These are phyloP conservation scores for Clarireedia monteithiana DNA, from an alignment of 2,329 filamentous ascomycete species.

Conservation along the genomic window DNA sequence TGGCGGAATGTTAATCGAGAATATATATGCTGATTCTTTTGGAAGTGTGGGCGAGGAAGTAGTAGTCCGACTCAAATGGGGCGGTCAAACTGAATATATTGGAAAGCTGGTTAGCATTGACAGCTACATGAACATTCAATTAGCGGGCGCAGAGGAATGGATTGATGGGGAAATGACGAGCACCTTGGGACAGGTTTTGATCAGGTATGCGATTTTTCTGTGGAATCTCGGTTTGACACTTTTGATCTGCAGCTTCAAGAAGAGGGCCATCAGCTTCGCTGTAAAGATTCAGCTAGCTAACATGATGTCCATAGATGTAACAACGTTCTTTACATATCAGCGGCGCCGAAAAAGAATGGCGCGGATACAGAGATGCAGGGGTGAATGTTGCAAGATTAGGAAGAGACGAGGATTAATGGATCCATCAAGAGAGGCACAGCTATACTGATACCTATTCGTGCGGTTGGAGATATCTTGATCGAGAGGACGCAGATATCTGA, in stretches of 20 bases:
- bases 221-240: too few species aligned
- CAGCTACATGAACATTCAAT: constrained; percentile 98
- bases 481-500: background rate
- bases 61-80: constrained; percentile 93
- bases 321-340: constrained; percentile 90
- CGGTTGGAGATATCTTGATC: background rate
- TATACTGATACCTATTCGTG: background rate
- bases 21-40: constrained; percentile 7
- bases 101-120: constrained; percentile 88
- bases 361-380: constrained; percentile 53
- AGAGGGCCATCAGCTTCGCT: background rate
- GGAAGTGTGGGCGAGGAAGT: constrained; percentile 80
- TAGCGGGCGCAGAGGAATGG: constrained; percentile 85
- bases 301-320: constrained; percentile 58
- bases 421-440: constrained; percentile 4
- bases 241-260: background rate
- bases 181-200: constrained; percentile 81
- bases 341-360: constrained; percentile 41
- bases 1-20: background rate
- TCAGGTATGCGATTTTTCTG: constrained; percentile 52
- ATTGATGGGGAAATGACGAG: constrained; percentile 82
- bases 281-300: background rate
- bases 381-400: constrained; percentile 13
- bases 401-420: background rate
- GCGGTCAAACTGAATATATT: constrained; percentile 86